Evolutionary conservation across 2,329 filamentous ascomycete species (phyloP).

Genomic region (Didymella pomorum): DNA sequence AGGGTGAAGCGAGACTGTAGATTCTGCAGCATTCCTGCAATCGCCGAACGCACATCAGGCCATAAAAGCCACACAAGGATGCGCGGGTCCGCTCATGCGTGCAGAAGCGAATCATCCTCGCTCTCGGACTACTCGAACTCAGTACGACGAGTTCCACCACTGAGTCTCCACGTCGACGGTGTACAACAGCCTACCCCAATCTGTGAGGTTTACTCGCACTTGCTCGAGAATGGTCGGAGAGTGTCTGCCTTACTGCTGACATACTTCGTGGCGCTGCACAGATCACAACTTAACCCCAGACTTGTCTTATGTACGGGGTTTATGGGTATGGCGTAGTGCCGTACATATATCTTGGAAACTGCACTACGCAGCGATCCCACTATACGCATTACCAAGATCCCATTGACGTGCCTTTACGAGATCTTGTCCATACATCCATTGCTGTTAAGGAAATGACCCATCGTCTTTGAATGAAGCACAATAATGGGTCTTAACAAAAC

Average conservation of each 20-base stretch:
- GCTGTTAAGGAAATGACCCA: neutral
- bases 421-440: neutral
- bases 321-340: no score
- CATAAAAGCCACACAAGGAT: conserved; percentile 16
- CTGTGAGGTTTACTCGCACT: neutral
- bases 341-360: neutral
- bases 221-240: neutral
- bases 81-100: conserved; percentile 23
- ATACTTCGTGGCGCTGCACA: neutral
- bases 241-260: neutral
- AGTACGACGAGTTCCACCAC: conserved; percentile 3
- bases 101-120: conserved; percentile 24
- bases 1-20: conserved; percentile 1
- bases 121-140: neutral
- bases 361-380: neutral
- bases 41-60: conserved; percentile 7
- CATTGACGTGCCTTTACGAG: no score
- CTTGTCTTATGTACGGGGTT: neutral
- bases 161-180: neutral
- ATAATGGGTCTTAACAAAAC: neutral
- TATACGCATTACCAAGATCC: neutral
- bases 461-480: neutral
- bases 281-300: neutral
- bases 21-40: conserved; percentile 14
- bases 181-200: conserved; percentile 5